Conservation (phyloP, 73 alveolate species). For the Effrenium voratum region DNA sequence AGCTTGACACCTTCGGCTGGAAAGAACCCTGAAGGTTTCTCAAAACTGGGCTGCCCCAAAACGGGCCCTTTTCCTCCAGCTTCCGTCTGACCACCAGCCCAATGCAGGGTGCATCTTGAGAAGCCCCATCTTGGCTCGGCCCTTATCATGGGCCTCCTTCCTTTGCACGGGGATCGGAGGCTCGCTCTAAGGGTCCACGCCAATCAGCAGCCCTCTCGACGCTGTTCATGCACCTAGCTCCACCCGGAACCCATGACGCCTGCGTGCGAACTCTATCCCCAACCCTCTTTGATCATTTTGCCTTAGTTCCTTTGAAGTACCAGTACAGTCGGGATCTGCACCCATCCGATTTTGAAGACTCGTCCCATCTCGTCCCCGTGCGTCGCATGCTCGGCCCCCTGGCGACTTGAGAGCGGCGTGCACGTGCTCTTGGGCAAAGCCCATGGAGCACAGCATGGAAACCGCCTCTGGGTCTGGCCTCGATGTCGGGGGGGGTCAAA, state of each 20-base stretch:
- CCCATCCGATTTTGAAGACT: neutral
- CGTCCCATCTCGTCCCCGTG: neutral
- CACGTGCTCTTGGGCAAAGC: constrained; percentile 63
- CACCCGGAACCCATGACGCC: neutral
- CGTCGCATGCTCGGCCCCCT: neutral
- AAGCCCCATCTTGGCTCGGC: too few species aligned
- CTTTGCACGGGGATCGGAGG: neutral
- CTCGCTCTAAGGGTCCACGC: neutral
- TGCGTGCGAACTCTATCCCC: neutral
- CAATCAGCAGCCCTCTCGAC: constrained; percentile 92
- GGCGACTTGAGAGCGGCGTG: constrained; percentile 69
- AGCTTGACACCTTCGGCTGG: too few species aligned
- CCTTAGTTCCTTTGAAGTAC: too few species aligned
- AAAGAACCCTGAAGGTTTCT: too few species aligned
- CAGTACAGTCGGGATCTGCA: too few species aligned
- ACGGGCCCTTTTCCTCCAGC: too few species aligned
- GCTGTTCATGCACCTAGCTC: constrained; percentile 66
- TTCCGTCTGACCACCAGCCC: too few species aligned
- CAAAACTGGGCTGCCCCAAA: too few species aligned
- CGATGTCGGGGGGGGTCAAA: neutral
- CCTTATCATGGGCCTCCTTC: too few species aligned
- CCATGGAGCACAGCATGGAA: constrained; percentile 88
- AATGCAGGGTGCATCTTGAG: too few species aligned
- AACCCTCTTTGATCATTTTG: too few species aligned
- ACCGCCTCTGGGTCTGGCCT: constrained; percentile 88